Conservation (phyloP, 495 filamentous ascomycete genomes). For the Hyaloscypha hepaticicola region DNA sequence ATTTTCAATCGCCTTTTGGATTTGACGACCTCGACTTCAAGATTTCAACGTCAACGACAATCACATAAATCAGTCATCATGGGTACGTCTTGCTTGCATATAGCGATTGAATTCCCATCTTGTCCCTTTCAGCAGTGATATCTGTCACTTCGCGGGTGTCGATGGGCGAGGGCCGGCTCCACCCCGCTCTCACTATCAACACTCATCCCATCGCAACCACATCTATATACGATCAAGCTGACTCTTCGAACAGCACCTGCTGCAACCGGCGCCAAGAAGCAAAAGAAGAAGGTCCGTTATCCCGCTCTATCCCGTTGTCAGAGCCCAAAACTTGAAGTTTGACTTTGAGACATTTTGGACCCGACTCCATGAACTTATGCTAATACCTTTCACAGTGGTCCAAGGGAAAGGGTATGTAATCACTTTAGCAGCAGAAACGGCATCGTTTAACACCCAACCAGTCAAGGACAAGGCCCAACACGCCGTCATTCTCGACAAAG, state of each 20-base stretch:
- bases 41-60: constrained; percentile 41
- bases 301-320: background rate
- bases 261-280: constrained; percentile 89
- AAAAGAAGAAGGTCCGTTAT: constrained; percentile 69
- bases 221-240: background rate
- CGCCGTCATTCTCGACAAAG: constrained; percentile 76
- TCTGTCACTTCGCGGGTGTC: background rate
- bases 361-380: background rate
- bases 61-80: constrained; percentile 43
- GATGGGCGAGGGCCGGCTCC: background rate
- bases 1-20: background rate
- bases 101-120: background rate
- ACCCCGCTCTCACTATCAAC: background rate
- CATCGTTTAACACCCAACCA: constrained; percentile 41
- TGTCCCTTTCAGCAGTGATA: background rate
- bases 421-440: constrained; percentile 21
- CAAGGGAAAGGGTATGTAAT: constrained; percentile 88
- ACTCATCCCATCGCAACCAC: background rate
- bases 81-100: constrained; percentile 30
- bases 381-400: constrained; percentile 73
- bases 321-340: background rate
- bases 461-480: constrained; percentile 99
- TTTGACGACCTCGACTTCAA: background rate
- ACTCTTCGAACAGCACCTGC: constrained; percentile 59
- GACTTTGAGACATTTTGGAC: background rate